Percentiles rank a stretch among this genome's conserved stretches.
Evolutionary conservation across 768 basidiomycete species (phyloP).

Genomic region (Lactifluus volemus): DNA sequence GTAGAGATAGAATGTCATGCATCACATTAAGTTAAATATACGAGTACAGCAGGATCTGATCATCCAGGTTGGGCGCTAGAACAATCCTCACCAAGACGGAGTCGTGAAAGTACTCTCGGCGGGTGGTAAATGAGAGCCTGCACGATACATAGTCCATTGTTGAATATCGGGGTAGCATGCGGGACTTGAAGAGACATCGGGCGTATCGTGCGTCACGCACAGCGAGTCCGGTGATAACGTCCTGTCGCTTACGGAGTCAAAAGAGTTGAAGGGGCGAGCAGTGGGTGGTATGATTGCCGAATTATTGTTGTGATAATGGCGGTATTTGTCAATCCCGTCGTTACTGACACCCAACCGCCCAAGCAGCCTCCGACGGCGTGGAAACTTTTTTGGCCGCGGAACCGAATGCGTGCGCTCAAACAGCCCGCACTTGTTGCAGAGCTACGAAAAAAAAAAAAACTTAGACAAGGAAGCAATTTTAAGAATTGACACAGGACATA

Average conservation of each 20-base stretch:
- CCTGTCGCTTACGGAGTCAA: not conserved
- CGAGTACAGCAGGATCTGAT: not conserved
- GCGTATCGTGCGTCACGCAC: not conserved
- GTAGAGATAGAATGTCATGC: too few relatives aligned
- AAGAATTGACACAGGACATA: slow-evolving; percentile 9
- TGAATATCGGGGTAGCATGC: not conserved
- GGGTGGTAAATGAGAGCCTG: not conserved
- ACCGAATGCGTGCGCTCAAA: slow-evolving; percentile 74
- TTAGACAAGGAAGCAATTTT: not conserved
- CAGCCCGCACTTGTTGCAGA: slow-evolving; percentile 57
- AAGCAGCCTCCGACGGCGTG: not conserved
- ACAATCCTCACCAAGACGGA: not conserved
- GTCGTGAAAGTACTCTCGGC: too few relatives aligned
- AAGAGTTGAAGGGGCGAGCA: not conserved
- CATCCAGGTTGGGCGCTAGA: not conserved
- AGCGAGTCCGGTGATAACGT: not conserved
- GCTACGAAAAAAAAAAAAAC: not conserved
- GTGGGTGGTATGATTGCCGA: not conserved
- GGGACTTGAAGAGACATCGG: not conserved
- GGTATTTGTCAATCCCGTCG: not conserved
- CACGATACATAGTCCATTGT: not conserved
- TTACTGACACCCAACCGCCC: too few relatives aligned
- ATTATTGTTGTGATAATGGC: not conserved
- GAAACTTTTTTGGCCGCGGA: slow-evolving; percentile 39
- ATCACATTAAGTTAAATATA: not conserved